Evolutionary conservation across 2,329 filamentous ascomycete species (phyloP), one percentile per base, ranked within the genome.

Genomic region (Colletotrichum horii): DNA sequence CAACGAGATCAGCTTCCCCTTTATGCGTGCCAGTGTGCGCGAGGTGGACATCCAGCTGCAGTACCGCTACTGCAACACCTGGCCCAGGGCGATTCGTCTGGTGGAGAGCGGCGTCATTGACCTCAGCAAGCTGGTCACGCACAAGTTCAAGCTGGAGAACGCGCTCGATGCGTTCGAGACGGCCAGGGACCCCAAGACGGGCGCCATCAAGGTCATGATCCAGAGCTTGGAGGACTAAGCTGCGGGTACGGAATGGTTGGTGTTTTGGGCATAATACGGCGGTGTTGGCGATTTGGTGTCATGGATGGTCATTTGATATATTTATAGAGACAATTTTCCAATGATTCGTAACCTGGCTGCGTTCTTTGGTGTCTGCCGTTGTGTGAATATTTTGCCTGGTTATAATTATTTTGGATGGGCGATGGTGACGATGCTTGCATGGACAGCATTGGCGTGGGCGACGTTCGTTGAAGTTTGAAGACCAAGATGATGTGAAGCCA

Each of bases 151-250:
- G 78, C 87, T 98, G 48, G 96, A 98, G 86, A 94, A 98, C 83
- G 96, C 96, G 1, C 85, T 97, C 32, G 91, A 96, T 86, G 96
- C 96, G 9, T 98, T 98, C 84, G 92, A 96, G 87, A 97, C 95
- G 55, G 95, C 96, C 24, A 92, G 94, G 11, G 93, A 98, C 85
- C 93, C 95, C 52, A 96, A 94, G 89, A 98, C 94, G 67, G 96
- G 96, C 8, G 95, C 96, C n/a, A 98, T 98, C 86, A 98, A 98
- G 90, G 96, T 98, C 76, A 94, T 96, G 90, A 98, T 98, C 82
- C 95, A 96, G 88, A 95, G 91, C 81, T 78, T 91, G 78, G 90
- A 48, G 43, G 43, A 91, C 12, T 91, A 85, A 79, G 22, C 9
- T 19, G 26, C n/a, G 56, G 16, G 9, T 9, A 65, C 12, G 61